Conservation (phyloP, 352 stramenopile genomes). For the Pythium scleroteichum region DNA sequence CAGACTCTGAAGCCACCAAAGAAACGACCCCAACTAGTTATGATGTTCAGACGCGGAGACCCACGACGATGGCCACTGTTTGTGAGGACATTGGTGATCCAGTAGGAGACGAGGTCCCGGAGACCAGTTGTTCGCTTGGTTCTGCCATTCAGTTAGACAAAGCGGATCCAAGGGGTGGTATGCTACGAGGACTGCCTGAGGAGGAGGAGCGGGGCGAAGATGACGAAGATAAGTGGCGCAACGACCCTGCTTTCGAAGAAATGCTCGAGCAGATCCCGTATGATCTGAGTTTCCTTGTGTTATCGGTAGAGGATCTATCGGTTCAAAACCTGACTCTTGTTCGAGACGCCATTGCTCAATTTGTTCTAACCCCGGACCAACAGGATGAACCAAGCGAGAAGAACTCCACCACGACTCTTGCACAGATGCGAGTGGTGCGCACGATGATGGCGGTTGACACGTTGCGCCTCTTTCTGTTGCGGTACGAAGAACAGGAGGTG, state of each 20-base stretch:
- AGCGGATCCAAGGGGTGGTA: too few species aligned
- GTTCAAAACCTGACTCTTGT: slow-evolving; percentile 32
- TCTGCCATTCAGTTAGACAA: too few species aligned
- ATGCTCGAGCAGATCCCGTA: slow-evolving; percentile 40
- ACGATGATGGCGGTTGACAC: slow-evolving; percentile 46
- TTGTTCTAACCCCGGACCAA: neutral
- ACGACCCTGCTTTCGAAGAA: slow-evolving; percentile 28
- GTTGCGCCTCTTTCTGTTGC: slow-evolving; percentile 37
- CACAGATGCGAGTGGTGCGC: slow-evolving; percentile 33
- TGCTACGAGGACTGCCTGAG: too few species aligned
- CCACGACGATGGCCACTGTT: slow-evolving; percentile 18
- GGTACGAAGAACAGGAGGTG: slow-evolving; percentile 32
- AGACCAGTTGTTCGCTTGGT: neutral
- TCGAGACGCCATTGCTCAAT: slow-evolving; percentile 28
- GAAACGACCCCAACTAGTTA: neutral
- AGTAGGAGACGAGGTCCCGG: slow-evolving; percentile 1
- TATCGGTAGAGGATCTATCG: slow-evolving; percentile 33
- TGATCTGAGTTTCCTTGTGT: slow-evolving; percentile 31
- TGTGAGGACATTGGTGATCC: slow-evolving; percentile 21
- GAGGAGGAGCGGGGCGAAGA: neutral
- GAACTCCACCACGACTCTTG: neutral
- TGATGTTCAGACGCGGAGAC: neutral
- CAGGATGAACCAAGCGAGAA: neutral
- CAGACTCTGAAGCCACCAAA: neutral
- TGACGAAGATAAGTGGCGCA: neutral